Percentiles rank a stretch among this genome's conserved stretches.
Conservation (phyloP, 2,329 filamentous ascomycete species). For the Phoma herbarum region DNA sequence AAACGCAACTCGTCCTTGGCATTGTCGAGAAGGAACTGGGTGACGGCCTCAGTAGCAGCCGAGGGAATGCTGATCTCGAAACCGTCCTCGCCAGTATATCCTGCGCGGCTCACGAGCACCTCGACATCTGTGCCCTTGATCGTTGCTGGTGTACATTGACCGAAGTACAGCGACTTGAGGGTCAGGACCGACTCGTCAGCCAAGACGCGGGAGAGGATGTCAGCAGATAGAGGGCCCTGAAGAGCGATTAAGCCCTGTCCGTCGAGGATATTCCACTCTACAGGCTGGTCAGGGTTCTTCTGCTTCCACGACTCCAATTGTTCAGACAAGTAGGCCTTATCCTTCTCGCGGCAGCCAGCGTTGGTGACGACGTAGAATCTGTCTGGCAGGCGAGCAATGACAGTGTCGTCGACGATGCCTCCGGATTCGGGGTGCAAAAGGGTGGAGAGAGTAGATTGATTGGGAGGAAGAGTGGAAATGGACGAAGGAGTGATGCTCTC, state of each 20-base stretch:
- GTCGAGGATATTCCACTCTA: slow-evolving; percentile 75
- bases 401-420: slow-evolving; percentile 93
- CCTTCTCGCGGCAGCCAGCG: slow-evolving; percentile 89
- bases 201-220: slow-evolving; percentile 73
- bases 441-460: slow-evolving; percentile 83
- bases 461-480: slow-evolving; percentile 68
- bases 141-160: slow-evolving; percentile 72
- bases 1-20: slow-evolving; percentile 74
- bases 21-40: slow-evolving; percentile 72
- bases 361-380: slow-evolving; percentile 95
- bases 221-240: slow-evolving; percentile 81
- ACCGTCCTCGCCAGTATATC: slow-evolving; percentile 97
- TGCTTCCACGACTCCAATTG: slow-evolving; percentile 67
- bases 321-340: slow-evolving; percentile 76
- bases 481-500: slow-evolving; percentile 83
- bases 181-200: slow-evolving; percentile 55
- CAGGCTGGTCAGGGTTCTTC: slow-evolving; percentile 53
- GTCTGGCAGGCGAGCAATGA: slow-evolving; percentile 76
- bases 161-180: slow-evolving; percentile 77
- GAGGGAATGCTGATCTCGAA: slow-evolving; percentile 92
- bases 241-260: slow-evolving; percentile 84
- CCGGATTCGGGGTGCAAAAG: slow-evolving; percentile 78
- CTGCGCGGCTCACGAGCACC: slow-evolving; percentile 83
- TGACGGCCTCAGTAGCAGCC: slow-evolving; percentile 69
- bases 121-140: slow-evolving; percentile 65